Base-by-base conservation (phyloP, 768 basidiomycete genomes). In the Boletus bicolor region DNA sequence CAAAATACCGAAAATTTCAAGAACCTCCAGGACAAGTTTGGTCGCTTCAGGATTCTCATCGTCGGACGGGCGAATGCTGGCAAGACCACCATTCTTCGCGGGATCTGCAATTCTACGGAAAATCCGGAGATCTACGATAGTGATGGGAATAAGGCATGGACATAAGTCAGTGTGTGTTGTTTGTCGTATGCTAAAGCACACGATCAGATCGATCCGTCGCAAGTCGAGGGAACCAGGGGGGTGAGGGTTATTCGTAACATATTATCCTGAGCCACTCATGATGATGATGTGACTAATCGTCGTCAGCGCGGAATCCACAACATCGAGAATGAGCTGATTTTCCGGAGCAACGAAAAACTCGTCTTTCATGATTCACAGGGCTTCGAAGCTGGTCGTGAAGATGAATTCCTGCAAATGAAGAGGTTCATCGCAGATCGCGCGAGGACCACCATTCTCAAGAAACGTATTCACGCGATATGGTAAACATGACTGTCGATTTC, bases 391-490 rank as follows among this genome's bases (percentile, higher is more conserved):
- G 55, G 55, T 7, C 14, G 56, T 9, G 36, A 14, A 14, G 51
- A 47, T 2, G 38, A 56, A 7, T 52, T 52, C 39, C 12, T 42
- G 44, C 5, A 43, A 28, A 35, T 52, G 44, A 56, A 52, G 39
- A 21, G 47, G 6, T 55, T 55, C 8, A 50, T 55, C 12, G 35
- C 12, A 6, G 48, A 55, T 8, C 43, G 54, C 12, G 55, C 45
- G 0, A 37, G 46, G 14, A 52, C 44, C 3, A 24, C 34, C 1
- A 1, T 15, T 17, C 49, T 56, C 44, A 47, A 56, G 24, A 43
- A 56, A 3, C 55, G 50, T 7, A 15, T 56, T 28, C 55, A 56
- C 7, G 49, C 44, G 17, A 56, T 56, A n/a, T 55, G 55, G 55
- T 39, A 41, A 39, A 5, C 1, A 7, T 2, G 19, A 11, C 1